Evolutionary conservation across 257 asterid genomes (phyloP), one percentile per base, ranked within the genome.

Genomic region (Solanum chmielewskii): DNA sequence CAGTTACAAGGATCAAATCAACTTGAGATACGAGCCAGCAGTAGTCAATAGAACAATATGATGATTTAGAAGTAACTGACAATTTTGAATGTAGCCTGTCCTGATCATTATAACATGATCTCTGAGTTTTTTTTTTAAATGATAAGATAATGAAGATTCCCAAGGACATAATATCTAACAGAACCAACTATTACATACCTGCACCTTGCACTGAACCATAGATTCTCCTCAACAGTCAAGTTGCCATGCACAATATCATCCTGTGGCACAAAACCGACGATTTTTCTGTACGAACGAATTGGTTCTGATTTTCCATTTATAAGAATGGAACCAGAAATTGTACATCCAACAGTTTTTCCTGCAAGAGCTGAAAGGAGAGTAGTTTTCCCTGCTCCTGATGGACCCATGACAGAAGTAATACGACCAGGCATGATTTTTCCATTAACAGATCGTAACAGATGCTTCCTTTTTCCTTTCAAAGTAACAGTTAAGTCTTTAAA

Each of bases 371-470:
- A 97, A 75, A 97, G 97, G 31, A 97, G 88, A 89, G 99, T 97
- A 49, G 99, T 97, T 90, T 97, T 97, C 37, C 99, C 99, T 25
- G 99, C 98, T 85, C 99, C 99, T 2, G 99, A 97, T 18, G 98
- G 99, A 37, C 99, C 99, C 99, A 97, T 97, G 41, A 97, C 97
- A 89, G 99, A 98, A 56, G 99, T 95, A 44, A 97, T 94, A 25
- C 94, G 94, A 88, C 98, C 96, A 20, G 98, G 96, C 91, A 75
- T 90, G 87, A 95, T 93, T 88, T 94, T 96, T 31, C 99, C 99
- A 15, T 90, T 94, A 83, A 95, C 89, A 37, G 94, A 94, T 91
- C 96, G 92, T 83, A 97, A 92, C 84, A 97, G 95, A 85, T 89
- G 93, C 86, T 89, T 94, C 90, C 92, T 92, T 88, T 93, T 92